A percentile compares a stretch with the other conserved stretches of the same genome.
Evolutionary conservation across 257 asterid species (phyloP).

Genomic region (Primulina eburnea): DNA sequence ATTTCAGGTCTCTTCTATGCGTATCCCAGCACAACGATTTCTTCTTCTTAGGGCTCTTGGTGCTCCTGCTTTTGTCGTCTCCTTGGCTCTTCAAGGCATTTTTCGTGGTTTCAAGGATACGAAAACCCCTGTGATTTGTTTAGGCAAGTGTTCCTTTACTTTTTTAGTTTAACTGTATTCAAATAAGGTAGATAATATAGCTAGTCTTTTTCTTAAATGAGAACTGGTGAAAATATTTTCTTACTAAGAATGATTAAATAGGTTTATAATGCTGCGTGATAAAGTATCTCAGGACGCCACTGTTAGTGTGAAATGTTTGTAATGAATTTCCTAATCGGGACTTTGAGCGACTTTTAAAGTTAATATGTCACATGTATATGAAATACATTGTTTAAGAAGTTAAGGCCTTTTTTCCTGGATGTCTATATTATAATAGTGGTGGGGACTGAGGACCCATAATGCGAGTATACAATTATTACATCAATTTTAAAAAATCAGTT

Average conservation of each 20-base stretch:
- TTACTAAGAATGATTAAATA: background rate
- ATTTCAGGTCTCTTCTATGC: conserved; percentile 76
- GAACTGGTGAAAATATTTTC: background rate
- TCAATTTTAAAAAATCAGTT: background rate
- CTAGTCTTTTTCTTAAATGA: background rate
- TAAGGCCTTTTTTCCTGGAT: background rate
- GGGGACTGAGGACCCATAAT: background rate
- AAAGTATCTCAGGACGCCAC: background rate
- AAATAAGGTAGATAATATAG: background rate
- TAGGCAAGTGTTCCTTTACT: conserved; percentile 52
- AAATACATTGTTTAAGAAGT: background rate
- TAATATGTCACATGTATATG: background rate
- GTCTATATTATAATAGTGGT: background rate
- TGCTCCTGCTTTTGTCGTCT: conserved; percentile 94
- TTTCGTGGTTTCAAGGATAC: conserved; percentile 98
- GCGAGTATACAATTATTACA: background rate
- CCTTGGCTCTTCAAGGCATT: conserved; percentile 96
- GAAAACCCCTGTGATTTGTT: conserved; percentile 79
- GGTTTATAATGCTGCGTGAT: background rate
- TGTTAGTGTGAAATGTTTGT: background rate
- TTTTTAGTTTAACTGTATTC: conserved; percentile 9
- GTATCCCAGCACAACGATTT: conserved; percentile 69
- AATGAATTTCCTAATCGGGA: background rate
- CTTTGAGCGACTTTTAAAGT: background rate
- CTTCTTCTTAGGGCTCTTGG: conserved; percentile 87